phyloP scores from a whole-genome alignment of 306 rosid genomes.

The Cicer chorassanicum region DNA sequence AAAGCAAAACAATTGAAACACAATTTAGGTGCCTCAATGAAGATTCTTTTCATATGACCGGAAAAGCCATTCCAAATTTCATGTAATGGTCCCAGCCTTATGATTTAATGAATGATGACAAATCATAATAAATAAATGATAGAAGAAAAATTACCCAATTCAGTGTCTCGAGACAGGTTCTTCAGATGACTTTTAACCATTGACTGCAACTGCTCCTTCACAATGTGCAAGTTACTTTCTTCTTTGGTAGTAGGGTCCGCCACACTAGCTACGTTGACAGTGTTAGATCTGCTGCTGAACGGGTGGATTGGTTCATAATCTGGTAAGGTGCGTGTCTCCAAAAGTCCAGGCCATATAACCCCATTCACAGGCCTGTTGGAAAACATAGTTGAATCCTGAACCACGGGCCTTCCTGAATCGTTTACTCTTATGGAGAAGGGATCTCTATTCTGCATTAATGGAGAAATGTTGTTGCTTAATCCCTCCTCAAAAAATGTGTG shows the following conservation, averaged over 20 bases:
- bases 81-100: background rate
- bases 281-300: slow-evolving; percentile 52
- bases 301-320: slow-evolving; percentile 59
- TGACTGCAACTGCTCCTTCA: slow-evolving; percentile 68
- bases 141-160: slow-evolving; percentile 59
- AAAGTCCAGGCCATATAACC: slow-evolving; percentile 59
- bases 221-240: slow-evolving; percentile 54
- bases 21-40: background rate
- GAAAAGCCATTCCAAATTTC: background rate
- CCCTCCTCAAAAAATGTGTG: slow-evolving; percentile 73
- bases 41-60: background rate
- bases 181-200: slow-evolving; percentile 69
- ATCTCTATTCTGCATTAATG: slow-evolving; percentile 51
- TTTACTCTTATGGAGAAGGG: slow-evolving; percentile 49
- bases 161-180: slow-evolving; percentile 57
- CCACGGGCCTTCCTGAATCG: slow-evolving; percentile 55
- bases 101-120: slow-evolving; percentile 13
- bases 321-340: slow-evolving; percentile 51
- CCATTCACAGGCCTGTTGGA: slow-evolving; percentile 48
- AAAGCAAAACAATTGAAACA: slow-evolving; percentile 24
- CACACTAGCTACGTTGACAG: slow-evolving; percentile 45
- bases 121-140: slow-evolving; percentile 10
- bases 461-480: slow-evolving; percentile 56
- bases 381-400: slow-evolving; percentile 54
- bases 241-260: slow-evolving; percentile 48